Base-by-base conservation (phyloP, 176 grass and related monocot genomes). In the Lolium rigidum region DNA sequence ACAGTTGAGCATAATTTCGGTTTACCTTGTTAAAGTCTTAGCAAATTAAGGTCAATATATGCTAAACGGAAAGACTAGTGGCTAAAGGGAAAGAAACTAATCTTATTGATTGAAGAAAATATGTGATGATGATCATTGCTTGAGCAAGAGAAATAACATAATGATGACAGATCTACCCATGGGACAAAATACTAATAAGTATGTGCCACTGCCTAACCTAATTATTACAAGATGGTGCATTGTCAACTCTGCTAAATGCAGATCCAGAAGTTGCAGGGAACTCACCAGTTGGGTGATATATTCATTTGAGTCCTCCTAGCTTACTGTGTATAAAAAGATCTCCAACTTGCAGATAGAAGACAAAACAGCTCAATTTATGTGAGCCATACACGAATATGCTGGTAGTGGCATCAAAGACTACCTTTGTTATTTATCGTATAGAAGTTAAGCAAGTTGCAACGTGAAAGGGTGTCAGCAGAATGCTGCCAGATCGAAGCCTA, bases 261-360 rank as follows among this genome's bases (percentile, higher is more conserved):
- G 43, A 80, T 65, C 78, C 43, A 65, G 14, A 65, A 26, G 38
- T 64, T 64, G 43, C 25, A 24, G 7, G 59, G 43, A 49, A 65
- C 59, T 65, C 77, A 80, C 11, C 44, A 74, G 3, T 24, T 73
- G 68, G 68, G 37, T 70, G 68, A n/a, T 70, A 47, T 0, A 73
- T 73, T 13, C 11, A n/a, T 44, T 6, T 20, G 43, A 43, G 10
- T 72, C 41, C 18, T 69, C 28, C 35, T 70, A 41, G 17, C 67
- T 41, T 10, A 43, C 41, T 70, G 4, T 58, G 56, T 70, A 70
- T 43, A 4, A 11, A 70, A 58, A 65, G 2, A 70, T 70, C 66
- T 70, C 37, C 66, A 70, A 70, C 66, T 70, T 70, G 37, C 35
- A 70, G 35, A 70, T 10, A 70, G 67, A 70, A 70, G 9, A 43